phyloP scores from a whole-genome alignment of 768 basidiomycete genomes.

The Leucosporidium scottii region DNA sequence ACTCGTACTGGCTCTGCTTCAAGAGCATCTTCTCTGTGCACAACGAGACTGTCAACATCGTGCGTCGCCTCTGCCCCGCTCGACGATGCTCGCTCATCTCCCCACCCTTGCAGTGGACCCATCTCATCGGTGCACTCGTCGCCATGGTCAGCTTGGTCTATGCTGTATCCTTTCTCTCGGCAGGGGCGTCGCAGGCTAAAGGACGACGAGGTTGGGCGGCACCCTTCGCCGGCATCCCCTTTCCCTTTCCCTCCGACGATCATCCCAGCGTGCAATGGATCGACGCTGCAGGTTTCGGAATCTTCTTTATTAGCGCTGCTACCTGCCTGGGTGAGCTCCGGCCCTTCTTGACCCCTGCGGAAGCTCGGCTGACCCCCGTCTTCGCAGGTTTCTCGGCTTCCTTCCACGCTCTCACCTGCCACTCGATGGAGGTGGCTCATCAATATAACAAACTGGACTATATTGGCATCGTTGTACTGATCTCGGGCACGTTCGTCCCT shows the following conservation, averaged over 20 bases:
- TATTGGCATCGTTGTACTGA: conserved; percentile 59
- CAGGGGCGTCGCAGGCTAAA: background rate
- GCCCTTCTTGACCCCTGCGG: too few species aligned
- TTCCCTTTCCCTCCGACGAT: conserved; percentile 49
- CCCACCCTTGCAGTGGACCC: conserved; percentile 17
- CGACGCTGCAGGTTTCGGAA: conserved; percentile 55
- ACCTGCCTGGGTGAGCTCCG: conserved; percentile 52
- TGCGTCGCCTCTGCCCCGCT: background rate
- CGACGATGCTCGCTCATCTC: background rate
- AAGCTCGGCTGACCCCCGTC: background rate
- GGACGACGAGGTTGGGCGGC: conserved; percentile 14
- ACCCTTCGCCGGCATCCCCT: conserved; percentile 41
- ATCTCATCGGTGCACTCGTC: conserved; percentile 13
- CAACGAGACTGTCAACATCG: conserved; percentile 33
- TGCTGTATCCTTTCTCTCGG: conserved; percentile 11
- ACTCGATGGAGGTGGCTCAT: conserved; percentile 58
- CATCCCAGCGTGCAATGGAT: conserved; percentile 56
- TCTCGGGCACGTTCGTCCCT: conserved; percentile 24
- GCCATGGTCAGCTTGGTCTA: background rate
- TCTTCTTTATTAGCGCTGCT: conserved; percentile 66
- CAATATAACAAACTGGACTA: conserved; percentile 66
- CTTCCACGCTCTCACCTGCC: conserved; percentile 66
- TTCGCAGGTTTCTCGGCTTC: conserved; percentile 52
- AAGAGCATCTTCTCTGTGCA: conserved; percentile 9
- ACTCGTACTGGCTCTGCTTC: background rate